Percentiles rank a stretch among this genome's conserved stretches.
Evolutionary conservation across 83 land plant genomes (phyloP).

Genomic region (Picea abies): DNA sequence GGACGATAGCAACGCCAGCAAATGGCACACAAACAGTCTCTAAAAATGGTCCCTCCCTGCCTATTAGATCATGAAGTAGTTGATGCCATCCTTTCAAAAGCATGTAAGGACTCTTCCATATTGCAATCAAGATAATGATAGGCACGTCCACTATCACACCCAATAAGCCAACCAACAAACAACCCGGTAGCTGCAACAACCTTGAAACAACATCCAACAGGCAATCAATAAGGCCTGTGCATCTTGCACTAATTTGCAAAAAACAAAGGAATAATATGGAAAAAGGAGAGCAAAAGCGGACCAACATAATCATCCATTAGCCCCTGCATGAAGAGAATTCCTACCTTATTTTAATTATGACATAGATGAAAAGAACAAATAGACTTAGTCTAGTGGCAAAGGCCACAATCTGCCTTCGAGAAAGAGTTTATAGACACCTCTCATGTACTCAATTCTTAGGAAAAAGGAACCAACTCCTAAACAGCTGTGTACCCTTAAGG

Average conservation of each 20-base stretch:
- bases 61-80: constrained; percentile 66
- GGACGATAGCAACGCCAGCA: constrained; percentile 82
- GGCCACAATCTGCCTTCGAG: neutral
- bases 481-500: too few species aligned
- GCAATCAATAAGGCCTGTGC: neutral
- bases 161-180: constrained; percentile 46
- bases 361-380: neutral
- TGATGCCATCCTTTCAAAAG: constrained; percentile 90
- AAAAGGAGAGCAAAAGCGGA: neutral
- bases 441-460: neutral
- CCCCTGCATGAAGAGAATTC: neutral
- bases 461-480: too few species aligned
- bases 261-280: neutral
- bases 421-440: neutral
- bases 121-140: constrained; percentile 53
- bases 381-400: neutral
- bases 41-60: constrained; percentile 77
- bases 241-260: constrained; percentile 4
- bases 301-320: neutral
- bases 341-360: neutral
- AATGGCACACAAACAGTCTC: constrained; percentile 91
- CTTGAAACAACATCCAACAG: constrained; percentile 34
- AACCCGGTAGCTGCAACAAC: constrained; percentile 59
- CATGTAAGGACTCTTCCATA: constrained; percentile 82
- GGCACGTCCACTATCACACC: constrained; percentile 65